Evolutionary conservation across 257 asterid species (phyloP), one percentile per base, ranked within the genome.

Genomic region (Solanum piurae): DNA sequence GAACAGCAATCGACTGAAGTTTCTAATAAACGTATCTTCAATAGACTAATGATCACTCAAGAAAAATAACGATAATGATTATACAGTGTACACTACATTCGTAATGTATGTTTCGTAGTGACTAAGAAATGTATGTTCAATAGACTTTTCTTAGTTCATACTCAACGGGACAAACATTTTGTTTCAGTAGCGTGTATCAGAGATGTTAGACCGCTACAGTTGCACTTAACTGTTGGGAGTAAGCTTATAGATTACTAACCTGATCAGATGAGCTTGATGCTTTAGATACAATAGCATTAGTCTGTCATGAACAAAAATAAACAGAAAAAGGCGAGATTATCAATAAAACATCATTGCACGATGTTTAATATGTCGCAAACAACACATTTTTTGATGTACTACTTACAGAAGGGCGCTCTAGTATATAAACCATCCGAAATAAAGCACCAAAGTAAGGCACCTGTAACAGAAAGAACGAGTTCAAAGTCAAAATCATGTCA

Each of bases 401-500:
- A 93, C 72, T 83, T 2, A 52, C 74, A 38, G 58, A 84, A 34
- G 86, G 73, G 44, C 73, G 72, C 98, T 94, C 99, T 20, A 96
- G 98, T 85, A 96, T 79, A 58, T 92, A 94, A 88, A 96, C 83
- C 62, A 96, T 95, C 89, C 99, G 98, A 75, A 96, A 94, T 4
- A 96, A 93, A 84, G 98, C 98, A 90, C 98, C 91, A 23, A 97
- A 75, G 88, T 97, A 97, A 5, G 99, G 95, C 34, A 97, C 98
- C 99, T 96, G 96, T 40, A 74, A 72, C 88, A 20, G 71, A 88
- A 86, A 21, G 55, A 75, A 75, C 34, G 21, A 75, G 33, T 23
- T 75, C 52, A 23, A 5, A 37, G 6, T 38, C 33, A 37, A 75
- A 37, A 44, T 21, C 83, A 74, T 74, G 38, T 36, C 7, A 74